Base-by-base conservation (phyloP, 1,284 basidiomycete species). In the Coniophora puteana region DNA sequence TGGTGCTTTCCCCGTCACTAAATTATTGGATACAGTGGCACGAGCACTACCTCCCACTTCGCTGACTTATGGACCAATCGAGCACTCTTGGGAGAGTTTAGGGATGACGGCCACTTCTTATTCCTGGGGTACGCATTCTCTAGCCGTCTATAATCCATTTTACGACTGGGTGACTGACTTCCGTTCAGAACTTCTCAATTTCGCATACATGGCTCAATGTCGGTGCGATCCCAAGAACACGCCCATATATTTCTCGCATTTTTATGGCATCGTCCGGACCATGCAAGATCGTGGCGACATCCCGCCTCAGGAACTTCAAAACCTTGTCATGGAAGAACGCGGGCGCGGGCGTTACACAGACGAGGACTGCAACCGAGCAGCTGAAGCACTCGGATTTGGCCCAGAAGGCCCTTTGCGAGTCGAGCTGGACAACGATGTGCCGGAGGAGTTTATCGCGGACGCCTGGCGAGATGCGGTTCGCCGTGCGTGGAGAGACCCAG, bases 171-270 rank as follows among this genome's bases (percentile, higher is more conserved):
- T 23, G 16, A 37, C 46, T 18, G 18, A 21, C 42, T 30, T 29
- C 1, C 20, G 26, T 40, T 23, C 46, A 89, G 87, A 83, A 20
- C 64, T 86, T 6, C 69, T 90, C 36, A 66, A 66, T n/a, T 89
- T 85, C 55, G 84, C 78, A 0, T 90, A 89, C 53, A 63, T 81
- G 40, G 80, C 83, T 0, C 85, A 89, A 58, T 83, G 79, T 53
- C 82, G 86, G 43, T 90, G 87, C 58, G 78, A 88, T 52, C 85
- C 86, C 20, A 62, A 55, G 3, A 59, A 69, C 29, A 89, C 85
- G 0, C 50, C 75, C 4, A 54, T 63, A 12, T 83, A 87, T 56
- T 88, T 84, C 59, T 72, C 74, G 3, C 67, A 71, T 37, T 63
- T 89, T 35, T 67, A 65, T 31, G 61, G 61, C 22, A 67, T 88